Evolutionary conservation across 495 filamentous ascomycete genomes (phyloP).

Genomic region (Aspergillus hancockii): DNA sequence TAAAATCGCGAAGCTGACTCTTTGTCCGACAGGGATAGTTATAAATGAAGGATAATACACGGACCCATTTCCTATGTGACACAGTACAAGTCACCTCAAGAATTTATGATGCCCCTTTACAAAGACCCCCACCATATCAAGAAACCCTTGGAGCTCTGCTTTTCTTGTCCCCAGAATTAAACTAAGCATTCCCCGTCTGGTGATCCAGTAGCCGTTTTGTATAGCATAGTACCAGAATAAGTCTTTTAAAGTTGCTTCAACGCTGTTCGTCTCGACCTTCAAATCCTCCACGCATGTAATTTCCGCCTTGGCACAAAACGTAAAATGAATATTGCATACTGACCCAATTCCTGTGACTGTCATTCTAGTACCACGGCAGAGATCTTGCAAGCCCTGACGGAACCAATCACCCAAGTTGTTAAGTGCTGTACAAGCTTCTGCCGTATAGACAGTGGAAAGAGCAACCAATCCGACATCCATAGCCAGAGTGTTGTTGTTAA

Average conservation of each 20-base stretch:
- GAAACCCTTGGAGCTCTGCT: slow-evolving; percentile 42
- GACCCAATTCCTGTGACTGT: slow-evolving; percentile 21
- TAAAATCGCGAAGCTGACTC: too few relatives aligned
- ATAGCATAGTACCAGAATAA: slow-evolving; percentile 54
- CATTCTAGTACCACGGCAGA: slow-evolving; percentile 19
- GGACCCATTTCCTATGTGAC: too few relatives aligned
- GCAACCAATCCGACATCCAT: slow-evolving; percentile 51
- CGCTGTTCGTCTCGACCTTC: background rate
- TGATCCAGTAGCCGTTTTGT: slow-evolving; percentile 49
- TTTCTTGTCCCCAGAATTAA: slow-evolving; percentile 42
- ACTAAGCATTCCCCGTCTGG: slow-evolving; percentile 41
- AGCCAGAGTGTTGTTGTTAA: slow-evolving; percentile 65
- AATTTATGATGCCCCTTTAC: slow-evolving; percentile 4
- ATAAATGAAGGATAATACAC: too few relatives aligned
- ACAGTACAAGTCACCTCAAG: background rate
- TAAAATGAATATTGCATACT: slow-evolving; percentile 21
- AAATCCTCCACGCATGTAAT: slow-evolving; percentile 2
- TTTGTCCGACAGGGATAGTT: too few relatives aligned
- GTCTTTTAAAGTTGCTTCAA: slow-evolving; percentile 33
- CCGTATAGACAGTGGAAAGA: slow-evolving; percentile 14
- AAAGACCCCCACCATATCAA: slow-evolving; percentile 8
- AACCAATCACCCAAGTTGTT: slow-evolving; percentile 23
- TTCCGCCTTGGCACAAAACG: slow-evolving; percentile 18
- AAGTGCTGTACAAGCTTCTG: slow-evolving; percentile 17
- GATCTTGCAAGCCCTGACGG: slow-evolving; percentile 5